phyloP scores from a whole-genome alignment of 2,329 filamentous ascomycete species.

The Aspergillus tamarii region DNA sequence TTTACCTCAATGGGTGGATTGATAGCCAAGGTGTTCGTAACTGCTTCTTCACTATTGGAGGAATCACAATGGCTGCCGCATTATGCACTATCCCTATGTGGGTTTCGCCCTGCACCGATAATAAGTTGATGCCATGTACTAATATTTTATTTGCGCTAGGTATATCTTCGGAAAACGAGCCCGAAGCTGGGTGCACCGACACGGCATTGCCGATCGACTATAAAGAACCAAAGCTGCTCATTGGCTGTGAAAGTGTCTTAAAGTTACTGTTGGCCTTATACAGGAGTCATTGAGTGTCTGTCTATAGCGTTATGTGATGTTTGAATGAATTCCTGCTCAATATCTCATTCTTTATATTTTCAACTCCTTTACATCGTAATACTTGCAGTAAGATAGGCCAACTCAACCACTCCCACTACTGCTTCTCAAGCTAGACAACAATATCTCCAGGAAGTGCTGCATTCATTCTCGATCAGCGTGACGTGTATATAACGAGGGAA shows the following conservation, averaged over 20 bases:
- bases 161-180: background rate
- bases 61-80: conserved; percentile 36
- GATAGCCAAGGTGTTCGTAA: conserved; percentile 40
- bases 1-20: conserved; percentile 47
- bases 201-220: background rate
- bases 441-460: background rate
- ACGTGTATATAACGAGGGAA: background rate
- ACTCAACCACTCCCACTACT: background rate
- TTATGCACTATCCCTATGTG: conserved; percentile 18
- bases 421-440: background rate
- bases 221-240: background rate
- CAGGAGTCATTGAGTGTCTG: background rate
- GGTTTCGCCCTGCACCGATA: background rate
- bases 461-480: background rate
- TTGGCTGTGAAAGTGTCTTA: background rate
- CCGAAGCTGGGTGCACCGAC: background rate
- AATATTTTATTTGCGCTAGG: background rate
- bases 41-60: conserved; percentile 44
- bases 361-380: background rate
- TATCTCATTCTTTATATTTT: background rate
- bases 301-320: background rate
- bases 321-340: background rate
- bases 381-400: background rate
- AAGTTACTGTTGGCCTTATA: background rate
- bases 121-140: background rate